Conservation (phyloP, 2,329 filamentous ascomycete species). For the Monilinia fructicola region DNA sequence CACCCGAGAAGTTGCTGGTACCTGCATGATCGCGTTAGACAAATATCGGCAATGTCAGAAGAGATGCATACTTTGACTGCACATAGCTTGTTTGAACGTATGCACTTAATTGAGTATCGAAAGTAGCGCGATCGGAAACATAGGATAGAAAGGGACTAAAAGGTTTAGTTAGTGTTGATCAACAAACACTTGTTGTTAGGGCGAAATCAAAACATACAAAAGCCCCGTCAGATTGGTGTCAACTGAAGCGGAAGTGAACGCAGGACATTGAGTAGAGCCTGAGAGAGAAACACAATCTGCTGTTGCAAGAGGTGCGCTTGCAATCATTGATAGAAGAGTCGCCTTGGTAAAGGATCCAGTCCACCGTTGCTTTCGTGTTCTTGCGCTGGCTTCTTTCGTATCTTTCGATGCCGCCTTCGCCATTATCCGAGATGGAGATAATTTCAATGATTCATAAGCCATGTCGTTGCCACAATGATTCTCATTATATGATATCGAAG, state of each 20-base stretch:
- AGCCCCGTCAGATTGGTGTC: conserved; percentile 55
- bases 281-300: conserved; percentile 62
- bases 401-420: conserved; percentile 21
- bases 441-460: conserved; percentile 11
- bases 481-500: conserved; percentile 18
- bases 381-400: conserved; percentile 18
- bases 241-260: conserved; percentile 70
- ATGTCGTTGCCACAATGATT: conserved; percentile 25
- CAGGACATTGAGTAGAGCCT: conserved; percentile 68
- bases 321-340: conserved; percentile 38
- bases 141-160: conserved; percentile 78
- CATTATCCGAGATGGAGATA: conserved; percentile 24
- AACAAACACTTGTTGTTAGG: conserved; percentile 22
- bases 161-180: conserved; percentile 26
- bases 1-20: conserved; percentile 83
- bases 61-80: conserved; percentile 65
- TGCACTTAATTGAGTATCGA: conserved; percentile 70
- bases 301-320: conserved; percentile 36
- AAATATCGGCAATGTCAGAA: conserved; percentile 12
- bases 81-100: conserved; percentile 78
- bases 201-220: conserved; percentile 56
- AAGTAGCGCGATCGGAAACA: conserved; percentile 73
- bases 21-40: conserved; percentile 52
- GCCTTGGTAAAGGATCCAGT: conserved; percentile 32
- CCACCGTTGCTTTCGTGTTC: conserved; percentile 31